Percentiles rank a stretch among this genome's conserved stretches.
Evolutionary conservation across 768 basidiomycete genomes (phyloP).

Genomic region (Filobasidium floriforme): DNA sequence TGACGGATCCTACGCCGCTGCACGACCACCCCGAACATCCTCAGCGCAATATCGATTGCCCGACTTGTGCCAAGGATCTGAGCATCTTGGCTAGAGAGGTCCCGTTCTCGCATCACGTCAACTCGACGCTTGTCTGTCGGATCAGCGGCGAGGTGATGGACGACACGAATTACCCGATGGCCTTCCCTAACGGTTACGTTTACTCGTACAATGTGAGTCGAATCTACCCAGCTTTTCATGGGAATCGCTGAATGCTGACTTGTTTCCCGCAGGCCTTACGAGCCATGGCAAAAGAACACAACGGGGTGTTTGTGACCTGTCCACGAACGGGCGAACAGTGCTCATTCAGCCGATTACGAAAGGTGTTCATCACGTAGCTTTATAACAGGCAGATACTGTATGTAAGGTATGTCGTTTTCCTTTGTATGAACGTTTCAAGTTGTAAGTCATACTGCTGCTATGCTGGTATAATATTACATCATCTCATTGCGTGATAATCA

Average conservation of each 20-base stretch:
- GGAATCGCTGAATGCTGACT: neutral
- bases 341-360: slow-evolving; percentile 61
- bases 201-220: slow-evolving; percentile 78
- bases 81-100: slow-evolving; percentile 74
- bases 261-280: slow-evolving; percentile 58
- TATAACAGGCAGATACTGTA: neutral
- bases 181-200: slow-evolving; percentile 80
- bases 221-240: neutral
- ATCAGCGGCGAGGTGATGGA: slow-evolving; percentile 92
- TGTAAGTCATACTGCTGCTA: neutral
- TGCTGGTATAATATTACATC: no score
- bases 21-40: slow-evolving; percentile 32
- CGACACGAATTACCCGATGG: slow-evolving; percentile 85
- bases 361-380: slow-evolving; percentile 76
- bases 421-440: neutral
- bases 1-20: slow-evolving; percentile 23
- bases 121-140: slow-evolving; percentile 88
- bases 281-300: slow-evolving; percentile 75
- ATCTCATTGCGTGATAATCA: no score
- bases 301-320: slow-evolving; percentile 67
- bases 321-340: slow-evolving; percentile 64
- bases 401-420: neutral
- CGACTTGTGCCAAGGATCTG: slow-evolving; percentile 74
- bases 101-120: slow-evolving; percentile 85
- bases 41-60: slow-evolving; percentile 56